Base-by-base conservation (phyloP, 2,329 filamentous ascomycete species). In the Acephala macrosclerotiorum region DNA sequence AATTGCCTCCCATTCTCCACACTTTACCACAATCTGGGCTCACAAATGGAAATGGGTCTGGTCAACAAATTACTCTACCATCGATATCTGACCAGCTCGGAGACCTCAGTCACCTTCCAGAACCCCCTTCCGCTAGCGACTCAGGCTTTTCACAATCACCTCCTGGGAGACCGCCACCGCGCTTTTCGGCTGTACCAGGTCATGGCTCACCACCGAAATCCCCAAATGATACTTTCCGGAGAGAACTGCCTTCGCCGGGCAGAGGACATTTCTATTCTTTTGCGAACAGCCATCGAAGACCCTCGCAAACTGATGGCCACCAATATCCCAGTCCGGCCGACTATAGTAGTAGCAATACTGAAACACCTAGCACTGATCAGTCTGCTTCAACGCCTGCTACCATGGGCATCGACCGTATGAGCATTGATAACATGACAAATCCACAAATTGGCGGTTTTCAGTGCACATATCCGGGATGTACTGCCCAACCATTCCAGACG, bases 401-500 rank as follows among this genome's bases (percentile, higher is more conserved):
- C 2, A 73, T 79, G 25, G 80, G 81, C 7, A 80, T 81, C 22
- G 85, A 87, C 68, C 80, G 82, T 58, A 87, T 87, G 84, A 87
- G 84, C 72, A 86, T 87, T 57, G 86, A 89, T 63, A 84, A 81
- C 22, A 82, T 87, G 62, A 85, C 84, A 12, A 85, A 86, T 69
- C 84, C 84, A 82, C 72, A 81, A 42, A 74, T 80, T 58, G 85
- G 83, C 22, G 79, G 79, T 3, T 91, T 85, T 74, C 79, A 85
- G 55, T 94, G 91, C 76, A 82, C 78, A 72, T 80, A 83, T 75
- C 77, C 82, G 8, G 90, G 89, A 9, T 96, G 92, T 76, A 91
- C 77, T 42, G 91, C 92, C 1, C 79, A 83, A 35, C 89, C 92
- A 0, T 96, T 96, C 71, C 90, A 93, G 73, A 96, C 92, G 0